phyloP scores from a whole-genome alignment of 768 basidiomycete species.

The Mrakia blollopis region DNA sequence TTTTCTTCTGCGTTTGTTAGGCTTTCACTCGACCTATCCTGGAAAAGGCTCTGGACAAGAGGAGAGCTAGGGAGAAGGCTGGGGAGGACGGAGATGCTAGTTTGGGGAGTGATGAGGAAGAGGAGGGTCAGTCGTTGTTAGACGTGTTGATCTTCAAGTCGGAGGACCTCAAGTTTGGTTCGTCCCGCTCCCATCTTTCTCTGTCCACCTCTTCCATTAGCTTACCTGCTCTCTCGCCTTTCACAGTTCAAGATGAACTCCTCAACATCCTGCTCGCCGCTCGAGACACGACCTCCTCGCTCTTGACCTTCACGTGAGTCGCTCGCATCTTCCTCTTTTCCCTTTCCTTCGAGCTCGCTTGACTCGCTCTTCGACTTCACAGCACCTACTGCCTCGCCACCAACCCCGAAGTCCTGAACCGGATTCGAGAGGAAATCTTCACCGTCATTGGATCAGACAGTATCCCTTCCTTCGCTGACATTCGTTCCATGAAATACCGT shows the following conservation, averaged over 20 bases:
- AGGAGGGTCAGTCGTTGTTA: slow-evolving; percentile 56
- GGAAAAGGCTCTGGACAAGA: slow-evolving; percentile 43
- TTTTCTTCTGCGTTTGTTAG: not conserved
- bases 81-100: slow-evolving; percentile 39
- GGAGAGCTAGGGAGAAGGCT: slow-evolving; percentile 45
- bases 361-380: slow-evolving; percentile 45
- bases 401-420: slow-evolving; percentile 55
- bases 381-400: slow-evolving; percentile 65
- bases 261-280: slow-evolving; percentile 72
- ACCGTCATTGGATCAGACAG: slow-evolving; percentile 52
- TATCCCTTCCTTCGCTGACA: slow-evolving; percentile 55
- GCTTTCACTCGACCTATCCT: slow-evolving; percentile 10
- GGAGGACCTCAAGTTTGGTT: slow-evolving; percentile 49
- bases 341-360: not conserved
- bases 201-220: not conserved
- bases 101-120: not conserved
- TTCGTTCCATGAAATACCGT: slow-evolving; percentile 66
- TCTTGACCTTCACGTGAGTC: slow-evolving; percentile 17
- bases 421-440: slow-evolving; percentile 60
- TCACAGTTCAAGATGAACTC: slow-evolving; percentile 62
- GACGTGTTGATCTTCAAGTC: slow-evolving; percentile 64
- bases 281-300: slow-evolving; percentile 55
- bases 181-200: not conserved
- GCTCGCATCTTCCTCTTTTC: not conserved
- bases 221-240: not conserved